Percentiles rank a stretch among this genome's conserved stretches.
phyloP scores from a whole-genome alignment of 2,329 filamentous ascomycete species.

The Colletotrichum navitas region DNA sequence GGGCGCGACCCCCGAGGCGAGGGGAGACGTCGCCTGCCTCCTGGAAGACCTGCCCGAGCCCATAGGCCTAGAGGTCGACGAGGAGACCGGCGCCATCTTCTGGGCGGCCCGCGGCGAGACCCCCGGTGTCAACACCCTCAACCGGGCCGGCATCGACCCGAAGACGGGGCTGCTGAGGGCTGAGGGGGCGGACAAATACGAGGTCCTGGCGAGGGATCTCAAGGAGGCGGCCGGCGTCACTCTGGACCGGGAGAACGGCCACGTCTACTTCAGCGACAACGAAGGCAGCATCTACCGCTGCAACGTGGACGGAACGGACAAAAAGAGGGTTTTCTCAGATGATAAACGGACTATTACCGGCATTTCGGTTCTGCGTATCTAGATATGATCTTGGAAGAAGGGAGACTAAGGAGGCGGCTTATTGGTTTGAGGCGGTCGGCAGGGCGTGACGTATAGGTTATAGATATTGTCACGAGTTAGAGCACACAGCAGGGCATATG shows the following conservation, averaged over 20 bases:
- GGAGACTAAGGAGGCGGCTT: neutral
- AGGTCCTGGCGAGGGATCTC: constrained; percentile 52
- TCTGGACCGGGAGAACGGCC: constrained; percentile 52
- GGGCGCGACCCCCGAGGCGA: constrained; percentile 49
- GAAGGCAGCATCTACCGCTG: constrained; percentile 55
- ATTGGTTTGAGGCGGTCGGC: neutral
- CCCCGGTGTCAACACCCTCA: constrained; percentile 66
- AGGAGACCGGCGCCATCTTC: constrained; percentile 59
- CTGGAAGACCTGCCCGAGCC: constrained; percentile 64
- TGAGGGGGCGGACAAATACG: constrained; percentile 31
- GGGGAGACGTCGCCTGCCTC: constrained; percentile 59
- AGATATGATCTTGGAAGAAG: neutral
- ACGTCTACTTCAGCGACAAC: constrained; percentile 56
- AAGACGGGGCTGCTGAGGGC: constrained; percentile 33
- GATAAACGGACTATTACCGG: constrained; percentile 38
- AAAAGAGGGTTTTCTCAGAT: constrained; percentile 45
- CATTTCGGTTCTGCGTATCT: constrained; percentile 9
- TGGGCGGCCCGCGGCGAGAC: constrained; percentile 73
- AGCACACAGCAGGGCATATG: no score
- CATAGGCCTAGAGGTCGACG: constrained; percentile 69
- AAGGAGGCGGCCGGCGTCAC: constrained; percentile 62
- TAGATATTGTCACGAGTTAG: no score
- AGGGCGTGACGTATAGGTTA: neutral
- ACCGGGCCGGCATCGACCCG: constrained; percentile 49
- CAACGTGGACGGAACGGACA: constrained; percentile 50